Evolutionary conservation across 352 stramenopile genomes (phyloP).

Genomic region (Globisporangium cylindrosporum): DNA sequence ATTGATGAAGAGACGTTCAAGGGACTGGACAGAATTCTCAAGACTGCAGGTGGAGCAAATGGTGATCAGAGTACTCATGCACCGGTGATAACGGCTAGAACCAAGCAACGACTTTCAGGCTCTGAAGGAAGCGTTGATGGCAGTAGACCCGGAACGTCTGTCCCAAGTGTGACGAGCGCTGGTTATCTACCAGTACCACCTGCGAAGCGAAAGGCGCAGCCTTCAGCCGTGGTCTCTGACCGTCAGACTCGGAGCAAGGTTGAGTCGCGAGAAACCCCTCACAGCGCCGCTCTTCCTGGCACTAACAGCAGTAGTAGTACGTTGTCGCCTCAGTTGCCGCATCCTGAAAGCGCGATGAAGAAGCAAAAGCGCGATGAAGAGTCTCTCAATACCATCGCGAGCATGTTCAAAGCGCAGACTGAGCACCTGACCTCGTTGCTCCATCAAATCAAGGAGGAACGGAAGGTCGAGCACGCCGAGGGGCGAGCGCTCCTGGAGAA

Average conservation of each 20-base stretch:
- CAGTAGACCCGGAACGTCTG: not conserved
- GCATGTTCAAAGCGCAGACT: constrained; percentile 4
- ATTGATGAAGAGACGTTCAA: constrained; percentile 13
- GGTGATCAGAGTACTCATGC: not conserved
- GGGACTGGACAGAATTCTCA: not conserved
- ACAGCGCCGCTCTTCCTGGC: too few relatives aligned
- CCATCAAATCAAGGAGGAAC: constrained; percentile 2
- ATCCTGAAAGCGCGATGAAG: not conserved
- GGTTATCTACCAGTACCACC: not conserved
- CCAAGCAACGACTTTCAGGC: not conserved
- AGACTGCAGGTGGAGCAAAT: not conserved
- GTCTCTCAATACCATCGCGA: not conserved
- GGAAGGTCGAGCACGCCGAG: not conserved
- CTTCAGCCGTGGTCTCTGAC: not conserved
- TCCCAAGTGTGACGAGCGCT: not conserved
- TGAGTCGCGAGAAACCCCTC: not conserved
- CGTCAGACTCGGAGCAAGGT: not conserved
- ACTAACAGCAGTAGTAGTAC: too few relatives aligned
- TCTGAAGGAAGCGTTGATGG: not conserved
- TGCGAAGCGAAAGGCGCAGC: not conserved
- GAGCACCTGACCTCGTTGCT: constrained; percentile 2
- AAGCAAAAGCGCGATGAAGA: not conserved
- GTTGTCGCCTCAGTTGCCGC: too few relatives aligned
- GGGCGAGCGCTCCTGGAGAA: not conserved
- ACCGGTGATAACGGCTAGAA: not conserved